Conservation (phyloP, 2,329 filamentous ascomycete species). For the Juglanconis sp. region DNA sequence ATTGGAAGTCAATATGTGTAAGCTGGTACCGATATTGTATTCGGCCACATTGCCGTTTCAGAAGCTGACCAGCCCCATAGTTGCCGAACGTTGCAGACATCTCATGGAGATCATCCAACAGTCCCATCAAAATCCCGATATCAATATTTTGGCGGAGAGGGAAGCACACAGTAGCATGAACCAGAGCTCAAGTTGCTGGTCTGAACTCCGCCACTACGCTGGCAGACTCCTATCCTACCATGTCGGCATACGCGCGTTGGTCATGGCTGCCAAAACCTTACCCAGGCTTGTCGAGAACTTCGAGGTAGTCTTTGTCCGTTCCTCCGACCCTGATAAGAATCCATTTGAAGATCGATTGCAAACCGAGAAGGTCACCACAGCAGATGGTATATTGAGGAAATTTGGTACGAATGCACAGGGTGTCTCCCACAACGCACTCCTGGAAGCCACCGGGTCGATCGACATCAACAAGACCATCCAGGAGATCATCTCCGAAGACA, state of each 20-base stretch:
- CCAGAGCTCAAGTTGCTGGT: slow-evolving; percentile 8
- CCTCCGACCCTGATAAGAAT: slow-evolving; percentile 1
- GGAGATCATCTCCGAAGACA: not conserved
- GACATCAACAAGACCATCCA: slow-evolving; percentile 16
- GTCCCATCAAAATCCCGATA: not conserved
- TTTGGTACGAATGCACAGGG: slow-evolving; percentile 13
- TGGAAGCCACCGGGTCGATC: slow-evolving; percentile 8
- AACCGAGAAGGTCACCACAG: slow-evolving; percentile 1
- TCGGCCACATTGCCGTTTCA: not conserved
- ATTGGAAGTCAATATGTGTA: not conserved
- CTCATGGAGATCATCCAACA: not conserved
- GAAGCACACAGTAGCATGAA: slow-evolving; percentile 1
- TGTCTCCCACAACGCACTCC: not conserved
- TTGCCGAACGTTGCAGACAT: not conserved
- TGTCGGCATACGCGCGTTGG: not conserved
- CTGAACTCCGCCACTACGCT: slow-evolving; percentile 1
- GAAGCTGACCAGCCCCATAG: not conserved
- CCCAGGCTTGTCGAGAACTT: slow-evolving; percentile 17
- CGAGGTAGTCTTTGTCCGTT: slow-evolving; percentile 11
- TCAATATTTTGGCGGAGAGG: not conserved
- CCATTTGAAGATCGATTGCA: not conserved
- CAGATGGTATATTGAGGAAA: slow-evolving; percentile 18
- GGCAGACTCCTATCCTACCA: not conserved
- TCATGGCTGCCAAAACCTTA: not conserved
- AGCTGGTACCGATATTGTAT: not conserved